These are phyloP conservation scores for Allium sativum DNA, from an alignment of 106 monocot genomes.

Conservation along the genomic window DNA sequence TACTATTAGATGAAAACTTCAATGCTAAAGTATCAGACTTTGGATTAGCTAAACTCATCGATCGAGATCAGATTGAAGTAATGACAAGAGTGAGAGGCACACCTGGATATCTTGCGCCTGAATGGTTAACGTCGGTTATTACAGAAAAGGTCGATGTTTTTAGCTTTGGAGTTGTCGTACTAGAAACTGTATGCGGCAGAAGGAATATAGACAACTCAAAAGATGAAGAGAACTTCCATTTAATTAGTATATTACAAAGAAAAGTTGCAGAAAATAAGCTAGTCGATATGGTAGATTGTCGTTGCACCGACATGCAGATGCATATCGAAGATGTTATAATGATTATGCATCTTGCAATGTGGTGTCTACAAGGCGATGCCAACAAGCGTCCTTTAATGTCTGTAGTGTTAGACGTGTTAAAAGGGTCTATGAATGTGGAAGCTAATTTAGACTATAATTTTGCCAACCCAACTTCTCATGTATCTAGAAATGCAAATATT, in stretches of 20 bases:
- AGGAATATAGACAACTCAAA: slow-evolving; percentile 5
- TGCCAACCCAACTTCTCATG: not conserved
- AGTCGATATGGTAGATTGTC: slow-evolving; percentile 7
- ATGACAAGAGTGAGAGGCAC: slow-evolving; percentile 19
- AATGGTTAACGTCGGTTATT: slow-evolving; percentile 10
- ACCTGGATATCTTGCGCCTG: slow-evolving; percentile 7
- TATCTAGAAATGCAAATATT: not conserved
- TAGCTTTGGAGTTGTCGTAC: slow-evolving; percentile 9
- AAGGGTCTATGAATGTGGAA: not conserved
- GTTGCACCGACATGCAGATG: slow-evolving; percentile 5
- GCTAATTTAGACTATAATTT: not conserved
- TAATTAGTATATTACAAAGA: slow-evolving; percentile 1
- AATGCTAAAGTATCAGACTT: slow-evolving; percentile 18
- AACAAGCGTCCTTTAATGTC: slow-evolving; percentile 24
- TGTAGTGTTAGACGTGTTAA: not conserved
- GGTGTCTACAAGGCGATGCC: slow-evolving; percentile 22
- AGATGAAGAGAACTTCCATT: slow-evolving; percentile 2
- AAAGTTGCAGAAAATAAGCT: not conserved
- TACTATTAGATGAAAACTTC: slow-evolving; percentile 17
- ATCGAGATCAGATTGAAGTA: slow-evolving; percentile 11
- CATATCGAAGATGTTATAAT: slow-evolving; percentile 12
- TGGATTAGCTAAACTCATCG: slow-evolving; percentile 15
- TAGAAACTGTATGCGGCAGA: slow-evolving; percentile 4
- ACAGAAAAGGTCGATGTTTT: slow-evolving; percentile 8
- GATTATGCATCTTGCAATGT: slow-evolving; percentile 8